phyloP scores from a whole-genome alignment of 2,329 filamentous ascomycete species.

The Ascochyta viciae-villosae region DNA sequence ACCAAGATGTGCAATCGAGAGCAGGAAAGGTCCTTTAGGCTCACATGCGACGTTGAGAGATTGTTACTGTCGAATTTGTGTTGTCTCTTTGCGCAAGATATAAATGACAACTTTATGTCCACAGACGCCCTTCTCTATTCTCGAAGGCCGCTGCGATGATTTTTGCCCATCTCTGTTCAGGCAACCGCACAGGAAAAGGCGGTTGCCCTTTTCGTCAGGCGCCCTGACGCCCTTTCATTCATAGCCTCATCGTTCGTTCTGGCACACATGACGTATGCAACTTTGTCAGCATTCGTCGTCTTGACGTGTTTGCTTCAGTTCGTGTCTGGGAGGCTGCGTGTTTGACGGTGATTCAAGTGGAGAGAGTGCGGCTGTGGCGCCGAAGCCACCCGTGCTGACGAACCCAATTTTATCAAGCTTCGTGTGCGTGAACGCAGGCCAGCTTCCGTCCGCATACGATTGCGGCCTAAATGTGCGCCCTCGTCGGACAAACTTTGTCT shows the following conservation, averaged over 20 bases:
- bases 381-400: background rate
- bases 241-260: background rate
- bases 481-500: no score
- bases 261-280: background rate
- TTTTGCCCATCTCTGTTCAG: background rate
- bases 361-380: background rate
- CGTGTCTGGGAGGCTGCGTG: no score
- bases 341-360: background rate
- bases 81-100: background rate
- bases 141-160: background rate
- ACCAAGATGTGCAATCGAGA: background rate
- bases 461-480: no score
- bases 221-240: background rate
- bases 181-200: background rate
- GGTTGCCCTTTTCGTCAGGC: slow-evolving; percentile 3
- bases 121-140: background rate
- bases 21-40: background rate
- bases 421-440: background rate
- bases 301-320: no score
- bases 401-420: background rate
- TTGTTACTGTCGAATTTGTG: slow-evolving; percentile 4
- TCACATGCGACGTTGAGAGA: background rate
- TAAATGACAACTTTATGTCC: background rate
- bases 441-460: background rate
- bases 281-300: no score